Conservation (phyloP, 1,284 basidiomycete species). For the Sanghuangporus sanghuang region DNA sequence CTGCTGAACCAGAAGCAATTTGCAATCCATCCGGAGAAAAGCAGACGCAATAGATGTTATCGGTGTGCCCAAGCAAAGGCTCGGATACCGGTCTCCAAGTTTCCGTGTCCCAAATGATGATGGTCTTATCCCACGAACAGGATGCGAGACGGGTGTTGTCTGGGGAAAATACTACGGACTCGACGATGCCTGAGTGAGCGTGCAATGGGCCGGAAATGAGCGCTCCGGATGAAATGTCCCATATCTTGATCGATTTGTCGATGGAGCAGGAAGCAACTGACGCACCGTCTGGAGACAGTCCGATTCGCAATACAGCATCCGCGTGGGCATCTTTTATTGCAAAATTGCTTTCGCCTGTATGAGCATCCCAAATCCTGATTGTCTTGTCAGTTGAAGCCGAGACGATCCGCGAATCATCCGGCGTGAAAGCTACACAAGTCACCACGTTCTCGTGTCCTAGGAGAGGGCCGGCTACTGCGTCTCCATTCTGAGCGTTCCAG, state of each 20-base stretch:
- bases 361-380: background rate
- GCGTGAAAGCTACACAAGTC: background rate
- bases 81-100: background rate
- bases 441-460: background rate
- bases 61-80: background rate
- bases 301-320: background rate
- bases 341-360: background rate
- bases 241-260: background rate
- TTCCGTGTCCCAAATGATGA: background rate
- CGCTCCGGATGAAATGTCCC: background rate
- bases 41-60: background rate
- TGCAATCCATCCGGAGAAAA: background rate
- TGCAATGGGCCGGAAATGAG: background rate
- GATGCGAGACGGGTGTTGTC: background rate
- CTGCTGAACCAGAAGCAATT: background rate
- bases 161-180: background rate
- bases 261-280: background rate
- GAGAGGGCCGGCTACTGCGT: background rate
- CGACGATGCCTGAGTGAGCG: background rate
- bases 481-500: conserved; percentile 5
- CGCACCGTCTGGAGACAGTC: background rate
- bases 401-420: background rate
- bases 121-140: background rate
- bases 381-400: background rate
- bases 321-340: background rate